Conservation (phyloP, 2,329 filamentous ascomycete genomes). For the Pestalotiopsis sp. region DNA sequence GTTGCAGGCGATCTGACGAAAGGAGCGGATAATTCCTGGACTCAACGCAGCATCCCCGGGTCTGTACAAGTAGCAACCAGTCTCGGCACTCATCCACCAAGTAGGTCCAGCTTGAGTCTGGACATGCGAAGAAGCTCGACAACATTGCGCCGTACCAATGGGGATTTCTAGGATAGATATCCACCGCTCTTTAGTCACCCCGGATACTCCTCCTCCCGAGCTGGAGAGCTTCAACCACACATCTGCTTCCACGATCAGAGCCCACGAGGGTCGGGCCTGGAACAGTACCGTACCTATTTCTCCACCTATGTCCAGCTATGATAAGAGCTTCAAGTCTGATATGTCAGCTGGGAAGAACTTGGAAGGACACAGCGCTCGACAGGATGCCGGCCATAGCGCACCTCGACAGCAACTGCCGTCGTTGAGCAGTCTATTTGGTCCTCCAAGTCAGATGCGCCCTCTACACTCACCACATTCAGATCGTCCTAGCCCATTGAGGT, state of each 20-base stretch:
- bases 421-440: conserved; percentile 59
- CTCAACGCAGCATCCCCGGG: background rate
- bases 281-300: conserved; percentile 47
- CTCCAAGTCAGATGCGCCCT: conserved; percentile 44
- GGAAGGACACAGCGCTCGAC: conserved; percentile 39
- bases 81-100: background rate
- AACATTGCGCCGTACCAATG: conserved; percentile 48
- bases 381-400: conserved; percentile 32
- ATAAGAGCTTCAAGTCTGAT: conserved; percentile 45
- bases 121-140: conserved; percentile 10
- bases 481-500: conserved; percentile 44
- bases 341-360: conserved; percentile 44
- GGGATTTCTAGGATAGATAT: conserved; percentile 55
- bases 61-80: too few relatives aligned
- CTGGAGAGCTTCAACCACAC: conserved; percentile 51
- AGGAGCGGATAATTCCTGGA: background rate
- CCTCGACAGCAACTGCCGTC: conserved; percentile 55
- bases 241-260: conserved; percentile 48
- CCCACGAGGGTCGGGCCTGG: conserved; percentile 49
- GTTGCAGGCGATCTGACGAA: background rate
- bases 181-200: conserved; percentile 51
- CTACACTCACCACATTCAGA: conserved; percentile 50
- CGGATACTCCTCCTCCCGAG: conserved; percentile 56
- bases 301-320: conserved; percentile 63
- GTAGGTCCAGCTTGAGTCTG: background rate